Base-by-base conservation (phyloP, 768 basidiomycete genomes). In the Russula brevipes region DNA sequence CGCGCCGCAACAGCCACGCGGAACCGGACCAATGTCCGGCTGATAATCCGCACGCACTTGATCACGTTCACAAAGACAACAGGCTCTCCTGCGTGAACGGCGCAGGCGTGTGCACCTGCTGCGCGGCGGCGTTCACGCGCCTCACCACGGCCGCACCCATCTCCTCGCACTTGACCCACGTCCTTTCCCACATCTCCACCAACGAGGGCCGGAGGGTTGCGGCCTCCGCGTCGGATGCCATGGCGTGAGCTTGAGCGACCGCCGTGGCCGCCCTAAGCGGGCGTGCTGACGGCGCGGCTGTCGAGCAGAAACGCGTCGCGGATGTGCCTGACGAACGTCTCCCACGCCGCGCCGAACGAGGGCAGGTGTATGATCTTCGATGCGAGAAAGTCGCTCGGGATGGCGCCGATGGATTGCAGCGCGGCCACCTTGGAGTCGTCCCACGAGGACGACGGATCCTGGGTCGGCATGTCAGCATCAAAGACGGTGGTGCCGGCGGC, bases 351-450 rank as follows among this genome's bases (percentile, higher is more conserved):
- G 12, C 76, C 73, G 70, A 92, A 96, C 2, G 85, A 83, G 0
- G 83, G 78, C 3, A 96, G 80, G 44, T 79, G 78, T 74, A 91
- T 84, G 63, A 98, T 82, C 71, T 88, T 89, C 4, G 81, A 75
- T 2, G 83, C 75, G 11, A 94, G 72, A 76, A 95, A 97, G 54
- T 90, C 87, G 66, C 83, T 81, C 72, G 95, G 86, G 60, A 98
- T 87, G 0, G 87, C 83, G 1, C 93, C 92, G 44, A 92, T 81
- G 1, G 91, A 94, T 54, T 88, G 83, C 52, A 97, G 74, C 0
- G 93, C 91, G 38, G 98, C 82, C 33, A 87, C 85, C 72, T 92
- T 91, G 0, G 91, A 91, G 65, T 96, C 94, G 70, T 92, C 89
- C 87, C 91, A 94, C 33, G 86, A 80, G 51, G 84, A 80, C 1